A percentile compares a stretch with the other conserved stretches of the same genome.
Evolutionary conservation across 257 asterid genomes (phyloP).

Genomic region (Agastache rugosa): DNA sequence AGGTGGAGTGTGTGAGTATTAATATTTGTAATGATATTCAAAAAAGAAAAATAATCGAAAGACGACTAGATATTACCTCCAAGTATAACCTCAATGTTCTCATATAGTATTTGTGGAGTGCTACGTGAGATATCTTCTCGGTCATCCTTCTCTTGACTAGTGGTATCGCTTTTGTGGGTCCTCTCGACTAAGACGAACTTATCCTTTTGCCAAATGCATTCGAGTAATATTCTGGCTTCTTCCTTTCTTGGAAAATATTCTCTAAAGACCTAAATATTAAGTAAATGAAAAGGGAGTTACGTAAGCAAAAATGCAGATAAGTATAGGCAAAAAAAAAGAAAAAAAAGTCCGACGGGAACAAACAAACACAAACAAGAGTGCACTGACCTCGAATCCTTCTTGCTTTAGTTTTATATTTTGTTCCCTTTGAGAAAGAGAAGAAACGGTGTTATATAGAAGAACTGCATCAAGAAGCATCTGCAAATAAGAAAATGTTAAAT

Average conservation of each 20-base stretch:
- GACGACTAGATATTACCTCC: conserved; percentile 62
- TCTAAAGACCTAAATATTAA: conserved; percentile 64
- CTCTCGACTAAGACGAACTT: conserved; percentile 68
- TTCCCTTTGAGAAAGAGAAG: conserved; percentile 71
- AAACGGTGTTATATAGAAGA: conserved; percentile 58
- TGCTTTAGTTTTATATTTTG: conserved; percentile 74
- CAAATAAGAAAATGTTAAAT: conserved; percentile 25
- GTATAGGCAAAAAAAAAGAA: not conserved
- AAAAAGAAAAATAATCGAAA: no score
- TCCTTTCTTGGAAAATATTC: conserved; percentile 80
- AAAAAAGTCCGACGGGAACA: not conserved
- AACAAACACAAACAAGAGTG: not conserved
- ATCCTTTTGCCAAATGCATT: conserved; percentile 77
- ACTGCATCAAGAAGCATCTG: conserved; percentile 89
- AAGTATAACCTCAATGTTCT: conserved; percentile 68
- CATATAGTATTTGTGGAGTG: conserved; percentile 56
- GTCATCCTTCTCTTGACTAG: conserved; percentile 47
- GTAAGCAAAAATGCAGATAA: conserved; percentile 30
- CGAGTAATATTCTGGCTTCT: conserved; percentile 50
- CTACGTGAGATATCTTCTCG: conserved; percentile 38
- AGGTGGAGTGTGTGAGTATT: no score
- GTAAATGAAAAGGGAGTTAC: conserved; percentile 29
- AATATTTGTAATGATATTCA: no score
- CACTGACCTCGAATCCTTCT: conserved; percentile 78
- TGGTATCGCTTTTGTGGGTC: conserved; percentile 45